These are phyloP conservation scores for Pythium diclinum DNA, from an alignment of 352 stramenopile genomes.

Conservation along the genomic window DNA sequence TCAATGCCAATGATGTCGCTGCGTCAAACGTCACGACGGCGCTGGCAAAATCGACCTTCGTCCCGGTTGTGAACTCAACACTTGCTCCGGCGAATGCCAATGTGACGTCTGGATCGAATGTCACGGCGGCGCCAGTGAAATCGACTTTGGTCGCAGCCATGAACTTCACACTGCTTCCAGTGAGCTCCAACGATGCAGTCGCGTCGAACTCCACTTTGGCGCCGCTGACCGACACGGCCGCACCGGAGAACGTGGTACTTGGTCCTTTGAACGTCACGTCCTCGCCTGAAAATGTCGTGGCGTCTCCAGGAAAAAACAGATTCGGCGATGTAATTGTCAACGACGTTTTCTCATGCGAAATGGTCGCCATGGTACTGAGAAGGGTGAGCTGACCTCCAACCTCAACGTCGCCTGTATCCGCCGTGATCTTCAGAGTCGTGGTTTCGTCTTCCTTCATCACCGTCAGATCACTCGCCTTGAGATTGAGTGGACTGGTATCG, in stretches of 20 bases:
- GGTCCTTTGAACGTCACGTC: background rate
- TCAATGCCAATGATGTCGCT: background rate
- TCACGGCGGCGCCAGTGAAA: conserved; percentile 6
- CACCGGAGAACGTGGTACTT: background rate
- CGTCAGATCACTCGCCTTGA: conserved; percentile 19
- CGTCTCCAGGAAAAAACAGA: conserved; percentile 14
- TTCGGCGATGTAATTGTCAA: conserved; percentile 31
- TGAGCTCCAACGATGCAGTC: too few relatives aligned
- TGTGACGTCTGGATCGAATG: background rate
- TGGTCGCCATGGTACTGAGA: conserved; percentile 18
- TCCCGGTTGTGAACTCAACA: too few relatives aligned
- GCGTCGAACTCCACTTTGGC: background rate
- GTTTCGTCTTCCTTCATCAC: conserved; percentile 15
- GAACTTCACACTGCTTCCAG: too few relatives aligned
- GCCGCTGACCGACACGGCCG: background rate
- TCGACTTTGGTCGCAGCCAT: background rate
- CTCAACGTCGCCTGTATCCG: conserved; percentile 27
- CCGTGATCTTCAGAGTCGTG: conserved; percentile 23
- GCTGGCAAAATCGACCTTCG: background rate
- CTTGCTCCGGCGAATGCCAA: too few relatives aligned
- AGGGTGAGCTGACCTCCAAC: conserved; percentile 31
- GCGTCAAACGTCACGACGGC: conserved; percentile 7
- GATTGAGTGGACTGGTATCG: conserved; percentile 11
- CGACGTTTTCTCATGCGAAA: conserved; percentile 33
- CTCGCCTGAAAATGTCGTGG: background rate